Evolutionary conservation across 176 grass and related monocot species (phyloP).

Genomic region (Eragrostis curvula): DNA sequence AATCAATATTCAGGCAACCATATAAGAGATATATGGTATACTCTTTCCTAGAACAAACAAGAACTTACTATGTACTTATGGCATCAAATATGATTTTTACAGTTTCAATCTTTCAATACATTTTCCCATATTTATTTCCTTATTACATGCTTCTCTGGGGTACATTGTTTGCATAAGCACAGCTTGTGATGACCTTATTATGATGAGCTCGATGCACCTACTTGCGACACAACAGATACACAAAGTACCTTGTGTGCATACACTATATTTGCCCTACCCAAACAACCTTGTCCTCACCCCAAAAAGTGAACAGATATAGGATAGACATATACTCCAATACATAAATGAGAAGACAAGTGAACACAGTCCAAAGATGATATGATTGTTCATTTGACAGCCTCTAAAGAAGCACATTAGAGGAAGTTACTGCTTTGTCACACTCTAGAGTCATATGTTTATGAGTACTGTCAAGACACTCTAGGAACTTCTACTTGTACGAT

Average conservation of each 20-base stretch:
- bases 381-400: neutral
- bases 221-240: neutral
- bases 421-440: slow-evolving; percentile 3
- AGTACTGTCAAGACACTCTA: neutral
- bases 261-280: neutral
- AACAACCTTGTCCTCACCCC: neutral
- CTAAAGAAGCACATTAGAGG: neutral
- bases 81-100: slow-evolving; percentile 8
- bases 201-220: neutral
- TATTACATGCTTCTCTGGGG: neutral
- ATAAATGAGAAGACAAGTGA: neutral
- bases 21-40: neutral
- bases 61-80: too few species aligned
- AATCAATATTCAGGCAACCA: neutral
- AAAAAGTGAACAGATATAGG: neutral
- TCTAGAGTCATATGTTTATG: neutral
- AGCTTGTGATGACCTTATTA: neutral
- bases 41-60: neutral
- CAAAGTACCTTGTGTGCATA: neutral
- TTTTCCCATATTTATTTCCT: neutral
- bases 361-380: neutral
- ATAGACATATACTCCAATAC: neutral
- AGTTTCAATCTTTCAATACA: neutral
- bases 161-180: slow-evolving; percentile 6
- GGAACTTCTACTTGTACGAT: neutral